A percentile compares a stretch with the other conserved stretches of the same genome.
Evolutionary conservation across 2,329 filamentous ascomycete genomes (phyloP).

Genomic region (Akanthomyces dipterigenus): DNA sequence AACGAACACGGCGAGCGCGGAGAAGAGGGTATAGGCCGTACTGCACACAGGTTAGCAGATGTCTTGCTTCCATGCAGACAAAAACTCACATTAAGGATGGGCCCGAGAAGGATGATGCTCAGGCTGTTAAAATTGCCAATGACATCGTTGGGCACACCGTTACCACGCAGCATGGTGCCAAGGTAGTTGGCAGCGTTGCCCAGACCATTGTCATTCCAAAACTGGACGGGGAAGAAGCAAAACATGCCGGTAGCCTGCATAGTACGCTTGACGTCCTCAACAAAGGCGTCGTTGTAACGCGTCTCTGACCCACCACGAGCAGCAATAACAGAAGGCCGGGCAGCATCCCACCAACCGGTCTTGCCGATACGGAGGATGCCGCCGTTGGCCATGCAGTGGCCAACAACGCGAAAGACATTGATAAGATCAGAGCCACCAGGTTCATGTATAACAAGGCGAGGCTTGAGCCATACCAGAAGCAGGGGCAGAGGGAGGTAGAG

Average conservation of each 20-base stretch:
- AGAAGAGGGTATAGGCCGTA: conserved; percentile 49
- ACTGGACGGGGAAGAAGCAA: conserved; percentile 34
- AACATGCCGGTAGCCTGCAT: conserved; percentile 35
- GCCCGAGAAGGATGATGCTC: conserved; percentile 44
- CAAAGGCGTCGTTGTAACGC: conserved; percentile 56
- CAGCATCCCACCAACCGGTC: conserved; percentile 51
- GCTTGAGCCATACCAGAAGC: conserved; percentile 50
- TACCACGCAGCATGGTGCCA: conserved; percentile 35
- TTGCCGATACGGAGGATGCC: conserved; percentile 46
- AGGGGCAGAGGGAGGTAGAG: conserved; percentile 54
- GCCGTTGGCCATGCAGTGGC: conserved; percentile 45
- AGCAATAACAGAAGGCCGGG: conserved; percentile 46
- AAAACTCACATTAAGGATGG: conserved; percentile 19
- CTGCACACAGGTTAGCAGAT: not conserved
- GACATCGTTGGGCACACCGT: conserved; percentile 54
- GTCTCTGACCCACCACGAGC: conserved; percentile 42
- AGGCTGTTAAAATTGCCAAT: conserved; percentile 54
- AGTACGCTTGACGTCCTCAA: conserved; percentile 55
- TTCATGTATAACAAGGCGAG: conserved; percentile 47
- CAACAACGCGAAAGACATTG: conserved; percentile 50
- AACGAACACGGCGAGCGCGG: conserved; percentile 42
- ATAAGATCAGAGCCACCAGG: conserved; percentile 61
- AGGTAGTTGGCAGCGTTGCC: conserved; percentile 30
- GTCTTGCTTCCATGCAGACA: not conserved
- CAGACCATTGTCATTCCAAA: conserved; percentile 34